Evolutionary conservation across 441 rosid species (phyloP), one percentile per base, ranked within the genome.

Genomic region (Pelargonium myrrhifolium): DNA sequence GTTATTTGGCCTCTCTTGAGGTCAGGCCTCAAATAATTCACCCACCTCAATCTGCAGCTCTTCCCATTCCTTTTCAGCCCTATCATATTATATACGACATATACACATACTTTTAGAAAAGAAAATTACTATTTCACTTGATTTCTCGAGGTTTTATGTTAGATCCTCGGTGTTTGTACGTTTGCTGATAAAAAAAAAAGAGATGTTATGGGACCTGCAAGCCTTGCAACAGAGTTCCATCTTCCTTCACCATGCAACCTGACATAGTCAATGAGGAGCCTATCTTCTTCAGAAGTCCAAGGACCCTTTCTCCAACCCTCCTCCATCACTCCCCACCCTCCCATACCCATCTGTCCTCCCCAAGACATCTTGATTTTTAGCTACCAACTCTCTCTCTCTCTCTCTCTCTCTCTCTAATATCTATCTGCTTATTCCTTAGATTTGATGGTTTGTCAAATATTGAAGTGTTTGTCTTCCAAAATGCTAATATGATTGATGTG

Each of bases 31-130:
- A 88, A 64, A 59, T 88, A 88, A 70, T 88, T 88, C 67, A 88
- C 85, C 94, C 94, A 88, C 78, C 91, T 82, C 72, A 88, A 67
- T 45, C 94, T 81, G 37, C 94, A 88, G 71, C 94, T 86, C 76
- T 85, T 88, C 15, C 94, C 94, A 72, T 91, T 86, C 74, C 95
- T 82, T 37, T 85, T 84, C 71, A 89, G 69, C 17, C 95, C 94
- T 88, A 72, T 67, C n/a, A n/a, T n/a, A 68, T 45, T 45, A 6
- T 18, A 9, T 10, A 43, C 49, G 11, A 43, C 5, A 6, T 1
- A 42, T 4, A 3, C 47, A 42, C 3, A 8, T 43, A n/a, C n/a
- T n/a, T n/a, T n/a, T n/a, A n/a, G n/a, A n/a, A n/a, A n/a, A n/a
- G n/a, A n/a, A n/a, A n/a, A n/a, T n/a, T n/a, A n/a, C n/a, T n/a